These are phyloP conservation scores for Escallonia rubra DNA, from an alignment of 129 eudicot genomes.

Conservation along the genomic window DNA sequence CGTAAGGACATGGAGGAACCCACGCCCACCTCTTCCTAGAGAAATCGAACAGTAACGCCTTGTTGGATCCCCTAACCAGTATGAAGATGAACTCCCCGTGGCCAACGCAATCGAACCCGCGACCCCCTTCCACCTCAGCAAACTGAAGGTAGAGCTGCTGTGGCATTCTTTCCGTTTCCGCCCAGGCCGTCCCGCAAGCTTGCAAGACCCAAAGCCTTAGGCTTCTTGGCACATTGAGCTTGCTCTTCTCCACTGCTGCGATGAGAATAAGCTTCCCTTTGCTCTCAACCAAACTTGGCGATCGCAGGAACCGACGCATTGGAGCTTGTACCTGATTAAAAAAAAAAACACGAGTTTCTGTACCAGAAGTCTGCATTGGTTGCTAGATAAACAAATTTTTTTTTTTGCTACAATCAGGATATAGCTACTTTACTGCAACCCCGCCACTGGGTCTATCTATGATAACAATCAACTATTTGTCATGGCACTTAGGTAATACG, in stretches of 20 bases:
- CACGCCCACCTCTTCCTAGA: constrained; percentile 70
- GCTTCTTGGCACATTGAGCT: constrained; percentile 77
- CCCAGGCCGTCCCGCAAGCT: constrained; percentile 62
- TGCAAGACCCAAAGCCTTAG: constrained; percentile 71
- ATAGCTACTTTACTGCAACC: no score
- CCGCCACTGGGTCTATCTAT: no score
- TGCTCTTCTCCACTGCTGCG: constrained; percentile 92
- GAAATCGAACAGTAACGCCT: constrained; percentile 72
- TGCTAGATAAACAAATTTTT: no score
- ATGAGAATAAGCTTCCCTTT: constrained; percentile 50
- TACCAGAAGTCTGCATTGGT: no score
- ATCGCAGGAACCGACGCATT: constrained; percentile 77
- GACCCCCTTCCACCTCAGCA: constrained; percentile 61
- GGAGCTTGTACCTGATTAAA: constrained; percentile 53
- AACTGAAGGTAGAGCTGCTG: constrained; percentile 72
- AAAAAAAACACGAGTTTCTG: no score
- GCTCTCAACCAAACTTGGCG: constrained; percentile 68
- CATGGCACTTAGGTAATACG: no score
- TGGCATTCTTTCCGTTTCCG: constrained; percentile 89
- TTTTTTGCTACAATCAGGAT: no score
- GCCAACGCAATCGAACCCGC: constrained; percentile 81
- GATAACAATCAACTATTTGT: no score
- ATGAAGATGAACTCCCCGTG: constrained; percentile 69
- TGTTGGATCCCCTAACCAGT: constrained; percentile 45
- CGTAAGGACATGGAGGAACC: constrained; percentile 70